Evolutionary conservation across 345 rosid genomes (phyloP).

Genomic region (Boechera retrofracta): DNA sequence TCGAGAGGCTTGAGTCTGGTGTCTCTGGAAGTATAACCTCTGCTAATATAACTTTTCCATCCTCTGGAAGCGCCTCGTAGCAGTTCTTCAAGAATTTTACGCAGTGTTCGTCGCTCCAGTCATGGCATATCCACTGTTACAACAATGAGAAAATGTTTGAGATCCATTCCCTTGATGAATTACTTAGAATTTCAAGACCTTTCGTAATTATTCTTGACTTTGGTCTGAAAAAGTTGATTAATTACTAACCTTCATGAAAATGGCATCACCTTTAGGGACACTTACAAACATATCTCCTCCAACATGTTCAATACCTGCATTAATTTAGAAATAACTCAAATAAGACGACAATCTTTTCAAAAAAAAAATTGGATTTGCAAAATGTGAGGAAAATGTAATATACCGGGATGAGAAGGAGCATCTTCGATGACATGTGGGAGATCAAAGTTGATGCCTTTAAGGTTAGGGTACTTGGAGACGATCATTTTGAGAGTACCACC

Average conservation of each 20-base stretch:
- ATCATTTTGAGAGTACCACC: too few relatives aligned
- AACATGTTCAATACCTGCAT: too few relatives aligned
- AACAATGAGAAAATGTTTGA: slow-evolving; percentile 21
- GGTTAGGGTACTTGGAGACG: too few relatives aligned
- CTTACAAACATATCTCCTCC: too few relatives aligned
- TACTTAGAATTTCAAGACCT: background rate
- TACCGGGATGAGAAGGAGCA: too few relatives aligned
- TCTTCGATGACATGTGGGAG: too few relatives aligned
- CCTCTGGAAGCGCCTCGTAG: slow-evolving; percentile 9
- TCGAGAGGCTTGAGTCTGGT: slow-evolving; percentile 72
- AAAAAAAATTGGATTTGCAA: too few relatives aligned
- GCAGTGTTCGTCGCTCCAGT: slow-evolving; percentile 91
- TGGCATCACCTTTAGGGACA: slow-evolving; percentile 59
- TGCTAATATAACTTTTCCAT: slow-evolving; percentile 80
- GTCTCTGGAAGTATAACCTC: slow-evolving; percentile 79
- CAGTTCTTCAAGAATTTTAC: slow-evolving; percentile 74
- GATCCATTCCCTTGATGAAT: background rate
- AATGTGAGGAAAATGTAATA: too few relatives aligned
- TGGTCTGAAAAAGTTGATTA: background rate
- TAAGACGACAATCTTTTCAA: too few relatives aligned
- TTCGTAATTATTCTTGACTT: background rate
- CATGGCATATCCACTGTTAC: slow-evolving; percentile 86
- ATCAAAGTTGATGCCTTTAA: too few relatives aligned
- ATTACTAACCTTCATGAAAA: slow-evolving; percentile 83
- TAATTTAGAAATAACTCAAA: too few relatives aligned